Base-by-base conservation (phyloP, 257 asterid genomes). In the Lycium ferocissimum region DNA sequence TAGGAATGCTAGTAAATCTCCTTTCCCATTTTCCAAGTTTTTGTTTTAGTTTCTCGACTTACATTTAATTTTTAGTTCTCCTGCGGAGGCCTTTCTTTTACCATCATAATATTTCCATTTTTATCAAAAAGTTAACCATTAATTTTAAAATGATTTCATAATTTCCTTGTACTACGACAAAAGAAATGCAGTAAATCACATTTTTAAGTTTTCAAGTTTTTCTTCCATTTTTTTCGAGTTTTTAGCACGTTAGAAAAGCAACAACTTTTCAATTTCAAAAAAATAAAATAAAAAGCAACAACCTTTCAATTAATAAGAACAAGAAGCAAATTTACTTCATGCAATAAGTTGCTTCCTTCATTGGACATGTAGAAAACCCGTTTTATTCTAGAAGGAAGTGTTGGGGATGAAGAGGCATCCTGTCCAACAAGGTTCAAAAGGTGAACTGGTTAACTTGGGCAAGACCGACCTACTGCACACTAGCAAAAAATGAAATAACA, bases 281-380 rank as follows among this genome's bases (percentile, higher is more conserved):
- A n/a, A n/a, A n/a, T n/a, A n/a, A n/a, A n/a, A n/a, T n/a, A n/a
- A n/a, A n/a, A n/a, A n/a, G n/a, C n/a, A n/a, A n/a, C 65, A 26
- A 13, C 14, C 65, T 26, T 26, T 33, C 14, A 65, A 53, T 14
- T 53, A 9, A 78, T 7, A 51, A 78, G 47, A 78, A 78, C 65
- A 76, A 76, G 3, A 49, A 51, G 26, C 49, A 40, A 58, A 84
- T 54, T 84, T 90, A 96, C 99, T 98, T 96, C 99, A 83, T 96
- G 98, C 91, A 94, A 88, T 84, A 94, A 91, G 88, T 96, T 93
- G 92, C 91, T 90, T 80, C 99, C 98, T 91, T 96, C 99, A 81
- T 98, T 96, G 80, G 99, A 96, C 97, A 96, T 94, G 92, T 96
- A 96, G 89, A 96, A 96, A 37, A 96, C 93, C 83, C 97, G 91